phyloP scores from a whole-genome alignment of 2,329 filamentous ascomycete species.

The Chaetomium olivaceum region DNA sequence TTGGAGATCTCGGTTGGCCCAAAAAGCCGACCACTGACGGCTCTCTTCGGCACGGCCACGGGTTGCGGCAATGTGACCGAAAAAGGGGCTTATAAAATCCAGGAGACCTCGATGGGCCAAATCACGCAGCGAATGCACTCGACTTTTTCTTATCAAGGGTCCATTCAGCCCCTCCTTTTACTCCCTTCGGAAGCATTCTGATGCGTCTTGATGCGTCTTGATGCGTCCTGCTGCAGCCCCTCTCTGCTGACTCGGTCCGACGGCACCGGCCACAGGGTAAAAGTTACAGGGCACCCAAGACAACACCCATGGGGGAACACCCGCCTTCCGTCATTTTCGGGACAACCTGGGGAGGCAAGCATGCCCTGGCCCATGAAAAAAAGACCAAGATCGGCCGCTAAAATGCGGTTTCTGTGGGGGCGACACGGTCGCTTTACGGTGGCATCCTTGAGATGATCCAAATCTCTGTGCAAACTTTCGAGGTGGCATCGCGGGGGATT shows the following conservation, averaged over 20 bases:
- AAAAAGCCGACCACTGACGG: constrained; percentile 1
- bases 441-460: constrained; percentile 26
- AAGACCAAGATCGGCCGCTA: constrained; percentile 11
- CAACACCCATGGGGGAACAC: background rate
- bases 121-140: background rate
- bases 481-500: background rate
- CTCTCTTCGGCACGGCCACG: constrained; percentile 15
- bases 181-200: background rate
- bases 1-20: constrained; percentile 1
- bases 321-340: background rate
- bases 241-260: constrained; percentile 10
- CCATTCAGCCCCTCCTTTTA: background rate
- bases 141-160: background rate
- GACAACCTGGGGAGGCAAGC: background rate
- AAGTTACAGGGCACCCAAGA: background rate
- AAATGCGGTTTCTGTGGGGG: constrained; percentile 4
- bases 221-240: background rate
- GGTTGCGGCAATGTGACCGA: constrained; percentile 17
- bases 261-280: background rate
- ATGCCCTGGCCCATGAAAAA: background rate
- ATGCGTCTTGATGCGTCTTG: background rate
- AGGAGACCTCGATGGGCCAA: background rate
- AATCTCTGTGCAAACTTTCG: constrained; percentile 19
- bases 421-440: constrained; percentile 2
- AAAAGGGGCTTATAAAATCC: background rate